These are phyloP conservation scores for Triadica sebifera DNA, from an alignment of 345 rosid species.

Conservation along the genomic window DNA sequence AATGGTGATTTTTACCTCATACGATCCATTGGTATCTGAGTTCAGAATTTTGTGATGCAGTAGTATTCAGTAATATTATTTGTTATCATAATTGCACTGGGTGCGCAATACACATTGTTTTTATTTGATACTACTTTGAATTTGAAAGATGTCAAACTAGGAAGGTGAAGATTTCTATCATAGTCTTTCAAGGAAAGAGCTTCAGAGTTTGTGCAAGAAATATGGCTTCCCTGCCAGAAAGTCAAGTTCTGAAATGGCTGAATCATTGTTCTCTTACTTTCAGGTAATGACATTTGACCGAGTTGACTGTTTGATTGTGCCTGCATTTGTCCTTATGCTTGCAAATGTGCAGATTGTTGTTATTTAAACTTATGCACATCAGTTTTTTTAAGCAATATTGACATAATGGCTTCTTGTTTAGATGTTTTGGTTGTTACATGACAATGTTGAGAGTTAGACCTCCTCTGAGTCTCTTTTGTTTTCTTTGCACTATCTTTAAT, in stretches of 20 bases:
- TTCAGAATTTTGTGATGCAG: background rate
- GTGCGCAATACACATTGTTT: background rate
- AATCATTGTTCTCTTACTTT: constrained; percentile 44
- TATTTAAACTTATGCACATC: background rate
- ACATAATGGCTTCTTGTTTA: background rate
- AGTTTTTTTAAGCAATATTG: background rate
- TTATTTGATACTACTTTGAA: background rate
- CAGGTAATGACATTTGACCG: constrained; percentile 32
- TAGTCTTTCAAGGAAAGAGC: constrained; percentile 65
- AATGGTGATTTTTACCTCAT: background rate
- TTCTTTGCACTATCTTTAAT: background rate
- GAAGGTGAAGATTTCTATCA: constrained; percentile 40
- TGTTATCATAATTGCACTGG: background rate
- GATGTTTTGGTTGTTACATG: background rate
- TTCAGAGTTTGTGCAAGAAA: constrained; percentile 67
- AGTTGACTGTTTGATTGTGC: background rate
- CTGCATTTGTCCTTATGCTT: background rate
- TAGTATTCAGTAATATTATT: background rate
- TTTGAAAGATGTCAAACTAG: constrained; percentile 46
- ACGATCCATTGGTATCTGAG: background rate
- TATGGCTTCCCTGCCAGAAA: constrained; percentile 68
- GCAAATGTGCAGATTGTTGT: background rate
- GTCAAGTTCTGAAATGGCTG: constrained; percentile 63
- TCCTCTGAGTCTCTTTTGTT: background rate
- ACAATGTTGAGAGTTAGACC: background rate